phyloP scores from a whole-genome alignment of 2,329 filamentous ascomycete species.

The Colletotrichum sp. region DNA sequence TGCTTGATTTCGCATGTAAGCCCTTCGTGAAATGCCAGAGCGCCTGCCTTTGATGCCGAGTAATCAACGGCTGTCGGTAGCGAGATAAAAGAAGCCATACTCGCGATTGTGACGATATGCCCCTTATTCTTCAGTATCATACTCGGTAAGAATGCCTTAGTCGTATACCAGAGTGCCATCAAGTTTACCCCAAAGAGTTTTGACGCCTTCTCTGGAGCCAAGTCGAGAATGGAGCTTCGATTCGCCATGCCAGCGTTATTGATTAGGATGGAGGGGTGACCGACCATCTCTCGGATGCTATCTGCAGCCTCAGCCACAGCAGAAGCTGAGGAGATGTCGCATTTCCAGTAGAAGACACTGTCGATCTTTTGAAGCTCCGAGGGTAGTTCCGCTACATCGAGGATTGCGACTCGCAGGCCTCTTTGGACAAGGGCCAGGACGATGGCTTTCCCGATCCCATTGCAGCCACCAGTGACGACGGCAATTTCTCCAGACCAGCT shows the following conservation, averaged over 20 bases:
- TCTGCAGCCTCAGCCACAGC: neutral
- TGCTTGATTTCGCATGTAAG: neutral
- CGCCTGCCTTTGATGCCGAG: neutral
- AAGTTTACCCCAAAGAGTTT: neutral
- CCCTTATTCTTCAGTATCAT: neutral
- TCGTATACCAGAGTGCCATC: neutral
- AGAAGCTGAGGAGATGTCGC: neutral
- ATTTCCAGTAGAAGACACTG: neutral
- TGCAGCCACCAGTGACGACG: neutral
- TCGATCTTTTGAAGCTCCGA: neutral
- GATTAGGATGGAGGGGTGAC: neutral
- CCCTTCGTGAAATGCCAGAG: neutral
- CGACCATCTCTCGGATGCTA: neutral
- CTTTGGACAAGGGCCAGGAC: neutral
- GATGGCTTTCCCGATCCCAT: neutral
- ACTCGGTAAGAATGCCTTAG: neutral
- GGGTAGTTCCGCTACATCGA: neutral
- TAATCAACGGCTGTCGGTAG: neutral
- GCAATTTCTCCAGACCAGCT: neutral
- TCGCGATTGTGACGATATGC: neutral
- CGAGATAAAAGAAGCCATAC: neutral
- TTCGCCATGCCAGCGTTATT: neutral
- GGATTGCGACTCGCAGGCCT: neutral
- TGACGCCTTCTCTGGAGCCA: neutral
- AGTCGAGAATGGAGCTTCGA: neutral